These are phyloP conservation scores for Blastomyces percursus DNA, from an alignment of 2,329 filamentous ascomycete species.

Conservation along the genomic window DNA sequence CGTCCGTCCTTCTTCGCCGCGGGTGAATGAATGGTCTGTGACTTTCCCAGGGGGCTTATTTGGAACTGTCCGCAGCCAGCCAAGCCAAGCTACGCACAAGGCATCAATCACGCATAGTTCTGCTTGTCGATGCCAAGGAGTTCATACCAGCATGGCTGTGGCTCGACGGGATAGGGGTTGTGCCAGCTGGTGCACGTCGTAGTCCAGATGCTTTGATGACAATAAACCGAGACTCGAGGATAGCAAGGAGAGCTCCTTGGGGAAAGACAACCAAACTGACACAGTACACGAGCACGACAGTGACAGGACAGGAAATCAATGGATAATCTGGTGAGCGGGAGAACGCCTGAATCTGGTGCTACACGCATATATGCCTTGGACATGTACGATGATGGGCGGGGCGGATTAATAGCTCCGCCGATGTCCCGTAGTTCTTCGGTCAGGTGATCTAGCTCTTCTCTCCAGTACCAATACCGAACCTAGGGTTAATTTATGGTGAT, in stretches of 20 bases:
- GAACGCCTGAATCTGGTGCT: neutral
- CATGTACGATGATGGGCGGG: neutral
- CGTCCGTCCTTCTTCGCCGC: neutral
- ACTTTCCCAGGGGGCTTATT: slow-evolving; percentile 1
- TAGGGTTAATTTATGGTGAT: too few relatives aligned
- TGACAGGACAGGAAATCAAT: neutral
- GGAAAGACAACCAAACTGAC: neutral
- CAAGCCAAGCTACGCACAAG: neutral
- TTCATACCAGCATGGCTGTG: neutral
- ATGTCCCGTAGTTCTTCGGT: neutral
- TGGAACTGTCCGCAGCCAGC: slow-evolving; percentile 7
- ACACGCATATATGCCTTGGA: neutral
- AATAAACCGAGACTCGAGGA: too few relatives aligned
- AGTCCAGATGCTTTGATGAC: neutral
- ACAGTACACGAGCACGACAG: neutral
- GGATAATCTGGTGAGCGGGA: neutral
- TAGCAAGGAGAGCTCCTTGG: neutral
- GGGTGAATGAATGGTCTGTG: slow-evolving; percentile 5
- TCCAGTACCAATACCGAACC: too few relatives aligned
- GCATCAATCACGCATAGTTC: slow-evolving; percentile 6
- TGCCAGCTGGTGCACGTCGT: neutral
- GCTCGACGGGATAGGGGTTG: neutral
- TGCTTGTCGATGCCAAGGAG: neutral
- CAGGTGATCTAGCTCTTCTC: neutral
- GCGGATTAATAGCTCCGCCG: neutral